A percentile compares a stretch with the other conserved stretches of the same genome.
These are phyloP conservation scores for Alternaria panax DNA, from an alignment of 2,329 filamentous ascomycete species.

Conservation along the genomic window DNA sequence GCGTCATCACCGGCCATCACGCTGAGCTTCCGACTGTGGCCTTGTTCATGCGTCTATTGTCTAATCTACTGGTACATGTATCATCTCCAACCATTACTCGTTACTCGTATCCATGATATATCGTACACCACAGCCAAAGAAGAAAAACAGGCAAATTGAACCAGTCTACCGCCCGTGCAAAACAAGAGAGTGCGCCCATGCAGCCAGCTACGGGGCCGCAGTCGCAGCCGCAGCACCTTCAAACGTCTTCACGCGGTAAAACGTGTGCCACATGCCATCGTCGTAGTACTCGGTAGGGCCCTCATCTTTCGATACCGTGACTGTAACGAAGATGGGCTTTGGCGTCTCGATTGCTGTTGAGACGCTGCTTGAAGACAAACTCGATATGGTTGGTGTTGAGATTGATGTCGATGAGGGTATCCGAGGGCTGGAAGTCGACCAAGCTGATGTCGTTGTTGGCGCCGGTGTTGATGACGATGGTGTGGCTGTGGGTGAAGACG, in stretches of 20 bases:
- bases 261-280: constrained; percentile 56
- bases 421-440: constrained; percentile 21
- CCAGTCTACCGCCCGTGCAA: constrained; percentile 7
- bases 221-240: constrained; percentile 20
- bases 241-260: constrained; percentile 49
- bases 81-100: constrained; percentile 15
- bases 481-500: constrained; percentile 4
- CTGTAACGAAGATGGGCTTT: constrained; percentile 39
- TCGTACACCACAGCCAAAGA: constrained; percentile 12
- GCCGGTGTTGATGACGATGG: background rate
- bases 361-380: constrained; percentile 11
- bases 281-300: constrained; percentile 53
- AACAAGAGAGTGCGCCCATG: background rate
- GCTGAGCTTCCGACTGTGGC: background rate
- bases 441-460: constrained; percentile 9
- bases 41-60: constrained; percentile 9
- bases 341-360: constrained; percentile 26
- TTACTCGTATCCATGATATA: no score
- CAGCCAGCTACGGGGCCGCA: background rate
- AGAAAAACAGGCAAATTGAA: constrained; percentile 6
- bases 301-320: constrained; percentile 36
- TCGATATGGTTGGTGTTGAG: constrained; percentile 19
- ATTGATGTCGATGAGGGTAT: constrained; percentile 30
- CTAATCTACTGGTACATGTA: constrained; percentile 6
- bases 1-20: constrained; percentile 32